Base-by-base conservation (phyloP, 768 basidiomycete species). In the Tremella fuciformis region DNA sequence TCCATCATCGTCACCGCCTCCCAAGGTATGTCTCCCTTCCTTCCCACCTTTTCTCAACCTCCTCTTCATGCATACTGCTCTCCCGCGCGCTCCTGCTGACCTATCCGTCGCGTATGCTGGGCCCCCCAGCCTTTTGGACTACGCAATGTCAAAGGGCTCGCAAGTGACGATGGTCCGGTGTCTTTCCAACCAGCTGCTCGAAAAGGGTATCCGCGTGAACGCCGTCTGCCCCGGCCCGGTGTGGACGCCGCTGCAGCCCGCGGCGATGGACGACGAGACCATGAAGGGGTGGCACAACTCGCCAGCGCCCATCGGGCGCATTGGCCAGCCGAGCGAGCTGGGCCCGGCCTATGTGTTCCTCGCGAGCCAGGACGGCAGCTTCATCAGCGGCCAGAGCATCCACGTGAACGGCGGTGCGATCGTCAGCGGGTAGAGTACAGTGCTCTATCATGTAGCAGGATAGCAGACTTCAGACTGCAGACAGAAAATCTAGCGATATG, bases 1-100 rank as follows among this genome's bases (percentile, higher is more conserved):
- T 78, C 79, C 19, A 85, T 86, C 72, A 83, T 86, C 77, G 84
- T 84, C 70, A 85, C 84, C 11, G 82, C 84, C 2, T 83, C 82
- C 22, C 74, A 75, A 53, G 71, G 69, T 66, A 58, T 62, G 65
- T 60, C 13, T 24, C 18, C 7, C 11, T 15, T 47, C 6, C 37
- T 15, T 55, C 24, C 21, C 18, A 40, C 7, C 29, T 11, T 34
- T 34, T 11, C 29, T 34, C 29, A 34, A 34, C 29, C 29, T 34
- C 11, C 11, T 11, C 29, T 6, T 11, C 29, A 34, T 34, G 29
- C 29, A 34, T 34, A 4, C 29, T 11, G 11, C 29, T 34, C 29
- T 11, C 11, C 29, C 11, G 29, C 29, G 11, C 11, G 29, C 29
- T 34, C 26, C 24, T 4, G 24, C 55, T 59, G 22, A 57, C 51